Percentiles rank a stretch among this genome's conserved stretches.
These are phyloP conservation scores for Flaveria ramosissima DNA, from an alignment of 129 eudicot genomes.

Conservation along the genomic window DNA sequence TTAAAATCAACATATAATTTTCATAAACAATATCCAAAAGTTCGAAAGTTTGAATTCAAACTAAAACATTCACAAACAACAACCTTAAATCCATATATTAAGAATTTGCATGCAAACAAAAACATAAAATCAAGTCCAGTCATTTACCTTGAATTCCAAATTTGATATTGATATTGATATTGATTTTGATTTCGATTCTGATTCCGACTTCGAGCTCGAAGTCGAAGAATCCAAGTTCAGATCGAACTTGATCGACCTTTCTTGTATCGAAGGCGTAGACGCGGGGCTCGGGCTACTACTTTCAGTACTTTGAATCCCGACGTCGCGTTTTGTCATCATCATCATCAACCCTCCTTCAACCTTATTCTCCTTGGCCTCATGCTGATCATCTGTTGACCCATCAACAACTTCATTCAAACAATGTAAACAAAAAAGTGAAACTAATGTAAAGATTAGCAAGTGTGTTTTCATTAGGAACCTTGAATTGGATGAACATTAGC, in stretches of 20 bases:
- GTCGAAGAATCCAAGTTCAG: slow-evolving; percentile 45
- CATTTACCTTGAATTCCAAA: slow-evolving; percentile 26
- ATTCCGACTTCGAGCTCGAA: slow-evolving; percentile 42
- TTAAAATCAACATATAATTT: slow-evolving; percentile 7
- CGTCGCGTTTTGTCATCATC: slow-evolving; percentile 59
- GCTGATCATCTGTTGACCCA: slow-evolving; percentile 41
- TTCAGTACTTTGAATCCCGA: slow-evolving; percentile 62
- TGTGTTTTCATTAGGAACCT: slow-evolving; percentile 32
- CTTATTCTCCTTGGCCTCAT: slow-evolving; percentile 34
- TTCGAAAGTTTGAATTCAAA: slow-evolving; percentile 27
- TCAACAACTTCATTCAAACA: not conserved
- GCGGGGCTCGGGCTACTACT: slow-evolving; percentile 51
- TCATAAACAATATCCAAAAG: not conserved
- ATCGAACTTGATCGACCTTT: slow-evolving; percentile 45
- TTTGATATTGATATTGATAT: slow-evolving; percentile 34
- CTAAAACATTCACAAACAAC: not conserved
- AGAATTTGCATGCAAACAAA: not conserved
- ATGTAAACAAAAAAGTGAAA: not conserved
- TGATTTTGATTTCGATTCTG: slow-evolving; percentile 34
- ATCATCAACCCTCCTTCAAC: slow-evolving; percentile 20
- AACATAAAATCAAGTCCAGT: not conserved
- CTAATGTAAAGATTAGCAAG: not conserved
- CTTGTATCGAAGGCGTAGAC: slow-evolving; percentile 64
- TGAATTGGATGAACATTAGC: slow-evolving; percentile 39
- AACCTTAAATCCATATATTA: slow-evolving; percentile 7